A percentile compares a stretch with the other conserved stretches of the same genome.
phyloP scores from a whole-genome alignment of 768 basidiomycete genomes.

The Lanmaoa rubissima region DNA sequence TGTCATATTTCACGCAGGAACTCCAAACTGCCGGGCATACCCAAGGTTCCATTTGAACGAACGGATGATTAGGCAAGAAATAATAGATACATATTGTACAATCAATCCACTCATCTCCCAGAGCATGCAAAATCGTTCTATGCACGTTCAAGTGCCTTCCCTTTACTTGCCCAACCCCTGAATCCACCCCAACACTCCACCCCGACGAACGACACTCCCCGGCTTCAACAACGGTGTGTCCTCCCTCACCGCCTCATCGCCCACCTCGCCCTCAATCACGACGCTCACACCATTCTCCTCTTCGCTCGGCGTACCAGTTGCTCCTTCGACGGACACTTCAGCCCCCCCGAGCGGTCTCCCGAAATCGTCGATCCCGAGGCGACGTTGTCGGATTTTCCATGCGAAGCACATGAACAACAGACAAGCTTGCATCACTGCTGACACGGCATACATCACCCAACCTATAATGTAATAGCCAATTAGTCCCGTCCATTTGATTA shows the following conservation, averaged over 20 bases:
- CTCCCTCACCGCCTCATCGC: constrained; percentile 10
- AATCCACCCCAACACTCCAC: constrained; percentile 27
- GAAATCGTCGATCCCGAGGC: constrained; percentile 85
- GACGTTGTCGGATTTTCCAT: constrained; percentile 79
- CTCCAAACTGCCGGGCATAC: too few relatives aligned
- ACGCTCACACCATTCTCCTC: constrained; percentile 14
- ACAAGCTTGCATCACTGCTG: constrained; percentile 80
- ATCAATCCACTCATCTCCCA: not conserved
- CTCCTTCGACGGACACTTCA: not conserved
- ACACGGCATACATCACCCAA: constrained; percentile 78
- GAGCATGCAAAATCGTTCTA: not conserved
- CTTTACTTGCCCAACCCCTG: constrained; percentile 17
- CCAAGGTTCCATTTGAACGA: not conserved
- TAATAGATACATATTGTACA: not conserved
- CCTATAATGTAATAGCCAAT: constrained; percentile 37
- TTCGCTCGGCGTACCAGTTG: not conserved
- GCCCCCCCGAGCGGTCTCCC: constrained; percentile 51
- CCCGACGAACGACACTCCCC: constrained; percentile 15
- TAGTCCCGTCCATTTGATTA: not conserved
- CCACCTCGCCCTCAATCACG: constrained; percentile 20
- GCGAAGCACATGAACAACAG: constrained; percentile 82
- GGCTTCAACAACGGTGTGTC: constrained; percentile 26
- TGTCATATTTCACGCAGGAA: too few relatives aligned
- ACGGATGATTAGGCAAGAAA: not conserved
- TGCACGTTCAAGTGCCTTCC: not conserved